Conservation (phyloP, 2,329 filamentous ascomycete species). For the Fusarium luffae region DNA sequence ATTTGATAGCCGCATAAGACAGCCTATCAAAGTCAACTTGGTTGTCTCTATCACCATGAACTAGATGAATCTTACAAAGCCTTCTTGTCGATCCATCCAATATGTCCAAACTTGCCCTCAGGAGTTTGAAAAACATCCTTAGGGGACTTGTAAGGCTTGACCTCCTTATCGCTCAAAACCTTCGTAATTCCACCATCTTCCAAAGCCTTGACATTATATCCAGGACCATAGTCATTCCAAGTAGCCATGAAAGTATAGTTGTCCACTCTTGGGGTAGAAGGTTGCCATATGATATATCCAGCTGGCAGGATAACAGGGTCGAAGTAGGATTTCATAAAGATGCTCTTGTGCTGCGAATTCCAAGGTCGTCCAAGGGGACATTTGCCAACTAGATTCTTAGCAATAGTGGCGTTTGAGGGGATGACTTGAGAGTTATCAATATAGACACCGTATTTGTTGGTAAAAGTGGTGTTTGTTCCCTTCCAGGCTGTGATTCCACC, state of each 20-base stretch:
- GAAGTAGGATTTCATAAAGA: conserved; percentile 66
- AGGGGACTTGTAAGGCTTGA: conserved; percentile 40
- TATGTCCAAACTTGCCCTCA: conserved; percentile 19
- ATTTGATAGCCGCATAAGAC: not conserved
- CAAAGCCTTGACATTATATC: conserved; percentile 62
- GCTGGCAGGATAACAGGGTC: conserved; percentile 63
- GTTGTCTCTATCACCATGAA: fast-evolving
- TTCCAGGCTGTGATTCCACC: conserved; percentile 78
- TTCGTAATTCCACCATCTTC: conserved; percentile 54
- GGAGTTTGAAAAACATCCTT: conserved; percentile 34
- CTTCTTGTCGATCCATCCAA: conserved; percentile 31
- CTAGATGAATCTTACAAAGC: conserved; percentile 1
- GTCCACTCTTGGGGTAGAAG: conserved; percentile 35
- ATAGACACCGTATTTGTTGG: conserved; percentile 75
- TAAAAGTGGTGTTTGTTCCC: conserved; percentile 69
- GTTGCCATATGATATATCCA: conserved; percentile 60
- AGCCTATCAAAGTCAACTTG: not conserved
- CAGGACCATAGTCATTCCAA: conserved; percentile 63
- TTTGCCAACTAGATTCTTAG: conserved; percentile 50
- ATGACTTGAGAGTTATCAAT: conserved; percentile 65
- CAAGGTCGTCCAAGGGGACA: conserved; percentile 72
- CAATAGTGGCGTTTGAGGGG: conserved; percentile 64
- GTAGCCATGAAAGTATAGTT: conserved; percentile 67
- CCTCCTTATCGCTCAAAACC: conserved; percentile 55
- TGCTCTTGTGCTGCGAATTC: conserved; percentile 67